phyloP scores from a whole-genome alignment of 2,329 filamentous ascomycete genomes.

The Akanthomyces muscarius region DNA sequence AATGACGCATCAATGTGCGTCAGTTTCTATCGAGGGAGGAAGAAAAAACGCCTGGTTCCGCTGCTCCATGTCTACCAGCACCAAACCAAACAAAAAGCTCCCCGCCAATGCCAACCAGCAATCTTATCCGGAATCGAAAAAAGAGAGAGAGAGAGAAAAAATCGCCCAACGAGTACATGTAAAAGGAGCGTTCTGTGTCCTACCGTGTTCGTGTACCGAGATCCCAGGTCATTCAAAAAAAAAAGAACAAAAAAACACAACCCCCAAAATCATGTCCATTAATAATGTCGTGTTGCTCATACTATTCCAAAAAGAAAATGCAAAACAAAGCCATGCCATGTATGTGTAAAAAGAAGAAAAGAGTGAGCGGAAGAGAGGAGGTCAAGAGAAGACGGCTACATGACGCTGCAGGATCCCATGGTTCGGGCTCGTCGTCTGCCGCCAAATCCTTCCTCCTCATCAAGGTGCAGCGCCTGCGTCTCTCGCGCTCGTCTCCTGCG shows the following conservation, averaged over 20 bases:
- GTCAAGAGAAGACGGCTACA: conserved; percentile 42
- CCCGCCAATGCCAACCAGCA: not conserved
- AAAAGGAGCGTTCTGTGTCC: conserved; percentile 14
- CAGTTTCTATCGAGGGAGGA: too few species aligned
- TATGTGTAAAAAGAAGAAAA: not conserved
- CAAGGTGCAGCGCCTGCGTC: conserved; percentile 72
- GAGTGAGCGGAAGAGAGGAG: not conserved
- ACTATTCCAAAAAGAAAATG: conserved; percentile 1
- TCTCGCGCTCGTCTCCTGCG: conserved; percentile 75
- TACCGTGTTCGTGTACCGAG: conserved; percentile 11
- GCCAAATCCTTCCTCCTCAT: conserved; percentile 69
- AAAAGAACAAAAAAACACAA: not conserved
- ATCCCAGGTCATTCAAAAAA: not conserved
- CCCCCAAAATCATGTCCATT: not conserved
- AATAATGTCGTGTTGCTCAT: conserved; percentile 2
- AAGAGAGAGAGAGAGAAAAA: not conserved
- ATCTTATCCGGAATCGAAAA: not conserved
- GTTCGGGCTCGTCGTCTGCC: conserved; percentile 61
- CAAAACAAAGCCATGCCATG: not conserved
- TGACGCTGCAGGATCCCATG: conserved; percentile 57
- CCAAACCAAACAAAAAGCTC: not conserved
- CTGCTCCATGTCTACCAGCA: not conserved
- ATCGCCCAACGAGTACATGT: not conserved
- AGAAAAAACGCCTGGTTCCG: too few species aligned
- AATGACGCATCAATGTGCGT: too few species aligned